Conservation (phyloP, 371 early-diverging fungal genomes). For the Mucor plumbeus region DNA sequence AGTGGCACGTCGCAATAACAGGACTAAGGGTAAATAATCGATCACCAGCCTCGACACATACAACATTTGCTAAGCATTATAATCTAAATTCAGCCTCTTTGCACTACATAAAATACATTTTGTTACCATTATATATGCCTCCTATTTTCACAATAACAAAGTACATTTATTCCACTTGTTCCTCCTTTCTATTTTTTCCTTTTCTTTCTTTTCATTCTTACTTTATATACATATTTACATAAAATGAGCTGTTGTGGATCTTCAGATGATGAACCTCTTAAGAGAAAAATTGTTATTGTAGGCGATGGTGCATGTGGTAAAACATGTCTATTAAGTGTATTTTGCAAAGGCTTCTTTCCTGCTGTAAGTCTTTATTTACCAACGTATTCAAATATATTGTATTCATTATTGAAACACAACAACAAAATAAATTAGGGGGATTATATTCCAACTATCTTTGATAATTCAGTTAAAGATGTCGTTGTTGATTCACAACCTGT, state of each 20-base stretch:
- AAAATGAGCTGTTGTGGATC: conserved; percentile 28
- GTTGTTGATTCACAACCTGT: conserved; percentile 76
- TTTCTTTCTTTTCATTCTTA: not conserved
- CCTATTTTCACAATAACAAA: conserved; percentile 9
- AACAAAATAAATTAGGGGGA: conserved; percentile 17
- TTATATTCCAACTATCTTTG: conserved; percentile 73
- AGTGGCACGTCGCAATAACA: not conserved
- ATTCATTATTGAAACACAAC: not conserved
- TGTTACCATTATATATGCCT: not conserved
- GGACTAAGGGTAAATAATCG: not conserved
- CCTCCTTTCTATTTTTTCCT: not conserved
- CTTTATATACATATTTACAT: not conserved
- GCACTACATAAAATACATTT: not conserved
- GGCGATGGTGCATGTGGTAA: conserved; percentile 77
- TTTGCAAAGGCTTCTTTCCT: conserved; percentile 62
- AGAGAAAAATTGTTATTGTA: conserved; percentile 72
- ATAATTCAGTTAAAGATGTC: conserved; percentile 79
- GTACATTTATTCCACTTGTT: not conserved
- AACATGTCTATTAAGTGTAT: conserved; percentile 65
- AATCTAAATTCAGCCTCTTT: conserved; percentile 5
- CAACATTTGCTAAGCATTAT: conserved; percentile 1
- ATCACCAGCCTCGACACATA: conserved; percentile 11
- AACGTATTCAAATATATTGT: not conserved
- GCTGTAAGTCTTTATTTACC: conserved; percentile 34
- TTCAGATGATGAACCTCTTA: conserved; percentile 25